Evolutionary conservation across 2,329 filamentous ascomycete species (phyloP), one percentile per base, ranked within the genome.

Genomic region (Xylaria sp.): DNA sequence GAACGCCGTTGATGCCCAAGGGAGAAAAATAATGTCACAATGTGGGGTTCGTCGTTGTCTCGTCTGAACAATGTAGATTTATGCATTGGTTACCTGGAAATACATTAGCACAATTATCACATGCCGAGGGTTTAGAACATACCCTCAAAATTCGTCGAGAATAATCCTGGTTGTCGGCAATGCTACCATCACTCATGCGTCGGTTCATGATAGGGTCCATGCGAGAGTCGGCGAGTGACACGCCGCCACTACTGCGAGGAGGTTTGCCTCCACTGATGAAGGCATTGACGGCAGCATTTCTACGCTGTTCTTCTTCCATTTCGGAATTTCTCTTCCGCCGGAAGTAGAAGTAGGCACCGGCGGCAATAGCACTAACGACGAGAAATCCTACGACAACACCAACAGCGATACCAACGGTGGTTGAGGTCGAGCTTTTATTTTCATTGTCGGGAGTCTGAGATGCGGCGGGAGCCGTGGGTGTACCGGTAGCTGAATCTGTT

Each of bases 101-200:
- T 63, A 70, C 66, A 28, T 66, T 62, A 63, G 63, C 6, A 7
- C 32, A 60, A 48, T 46, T 32, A 4, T 3, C 23, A 7, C 15
- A 18, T 18, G 12, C 12, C 1, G 41, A n/a, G 5, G 1, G 58
- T 66, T 53, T 9, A 10, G 39, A 46, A 83, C 88, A 73, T 87
- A 97, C 95, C 89, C 97, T 93, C 78, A 98, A 87, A 81, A 98
- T 97, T 82, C 93, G 92, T 82, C 95, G 90, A 70, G 95, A 97
- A 83, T 97, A 98, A 80, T 98, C 95, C 81, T 97, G 90, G 81
- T 97, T 97, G 80, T 98, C 95, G 60, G 94, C 95, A 80, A 98
- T 97, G 81, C 94, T 97, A 74, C 95, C 95, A 76, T 96, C 93
- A 81, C 95, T 97, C 83, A 95, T 87, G 80, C 94, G 89, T 77